A percentile compares a stretch with the other conserved stretches of the same genome.
Evolutionary conservation across 2,329 filamentous ascomycete genomes (phyloP).

Genomic region (Epichloe aotearoae): DNA sequence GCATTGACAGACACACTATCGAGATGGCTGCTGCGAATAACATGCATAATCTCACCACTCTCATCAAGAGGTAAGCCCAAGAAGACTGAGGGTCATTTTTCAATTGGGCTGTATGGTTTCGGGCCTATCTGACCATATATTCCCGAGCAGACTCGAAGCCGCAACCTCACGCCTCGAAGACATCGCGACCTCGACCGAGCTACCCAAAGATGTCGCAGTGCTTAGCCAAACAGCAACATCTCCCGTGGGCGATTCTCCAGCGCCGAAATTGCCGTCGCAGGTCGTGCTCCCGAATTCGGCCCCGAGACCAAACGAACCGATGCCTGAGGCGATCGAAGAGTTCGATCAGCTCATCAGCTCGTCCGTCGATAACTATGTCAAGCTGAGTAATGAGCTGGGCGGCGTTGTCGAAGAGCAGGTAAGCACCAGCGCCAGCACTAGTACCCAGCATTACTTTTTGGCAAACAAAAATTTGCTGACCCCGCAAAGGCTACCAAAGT

Average conservation of each 20-base stretch:
- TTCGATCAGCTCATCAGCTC: constrained; percentile 69
- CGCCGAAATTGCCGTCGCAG: constrained; percentile 26
- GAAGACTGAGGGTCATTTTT: background rate
- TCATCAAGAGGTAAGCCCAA: constrained; percentile 77
- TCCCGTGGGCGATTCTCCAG: constrained; percentile 15
- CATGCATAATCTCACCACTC: constrained; percentile 92
- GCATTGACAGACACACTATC: background rate
- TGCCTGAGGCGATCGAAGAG: constrained; percentile 71
- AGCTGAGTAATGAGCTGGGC: constrained; percentile 65
- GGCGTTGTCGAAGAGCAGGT: constrained; percentile 71
- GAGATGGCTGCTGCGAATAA: constrained; percentile 62
- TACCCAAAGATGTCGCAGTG: constrained; percentile 36
- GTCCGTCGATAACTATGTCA: constrained; percentile 65
- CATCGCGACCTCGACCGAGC: constrained; percentile 67
- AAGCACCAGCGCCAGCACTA: constrained; percentile 12
- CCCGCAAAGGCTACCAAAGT: constrained; percentile 35
- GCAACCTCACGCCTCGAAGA: constrained; percentile 93
- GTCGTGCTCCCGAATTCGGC: constrained; percentile 16
- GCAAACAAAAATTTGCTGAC: constrained; percentile 48
- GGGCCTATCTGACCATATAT: background rate
- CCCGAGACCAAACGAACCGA: constrained; percentile 31
- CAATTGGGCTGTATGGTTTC: background rate
- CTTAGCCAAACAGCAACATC: constrained; percentile 26
- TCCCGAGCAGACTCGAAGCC: constrained; percentile 67
- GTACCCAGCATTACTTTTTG: constrained; percentile 41